Evolutionary conservation across 2,329 filamentous ascomycete genomes (phyloP), one percentile per base, ranked within the genome.

Genomic region (Tolypocladium inflatum): DNA sequence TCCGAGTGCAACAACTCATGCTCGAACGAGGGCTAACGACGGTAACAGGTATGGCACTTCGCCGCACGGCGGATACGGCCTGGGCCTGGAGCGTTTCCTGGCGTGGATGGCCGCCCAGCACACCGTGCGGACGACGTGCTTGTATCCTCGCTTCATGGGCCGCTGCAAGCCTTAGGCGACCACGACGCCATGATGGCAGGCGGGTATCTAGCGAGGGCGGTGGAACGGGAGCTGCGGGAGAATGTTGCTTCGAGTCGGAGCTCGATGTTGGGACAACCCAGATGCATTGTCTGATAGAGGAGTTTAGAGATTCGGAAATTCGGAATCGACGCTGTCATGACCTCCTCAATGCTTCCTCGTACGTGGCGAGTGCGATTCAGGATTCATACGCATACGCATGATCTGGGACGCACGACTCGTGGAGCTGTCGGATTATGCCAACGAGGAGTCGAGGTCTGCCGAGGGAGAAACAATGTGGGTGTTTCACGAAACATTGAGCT

Each of bases 1-100:
- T 50, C 10, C 17, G 15, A 2, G 15, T 33, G 17, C 15, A 4
- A 26, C 15, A 4, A 26, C 23, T 11, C 5, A 13, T 3, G 33
- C 9, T 15, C 23, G 35, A 23, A 21, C 23, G 43, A 30, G 42
- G 17, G 48, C 55, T 58, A 58, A 60, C 33, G 2, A 13, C 26
- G 1, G 15, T 23, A 38, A 21, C 57, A 66, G 63, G 56, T 92
- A 97, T 70, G 94, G 94, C 58, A 91, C 89, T 57, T 91, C 89
- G 51, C 91, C 91, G 35, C 93, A 97, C 74, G 91, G 91, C 62
- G 92, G 93, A 57, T 97, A 96, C 73, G 93, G 93, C 56, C 81
- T 99, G 54, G 94, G 94, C 65, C 62, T 66, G 42, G 65, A 66
- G 59, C 65, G 65, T 30, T 70, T 86, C 73, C 72, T 86, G 43